Evolutionary conservation across 768 basidiomycete genomes (phyloP).

Genomic region (Boletus rex-veris): DNA sequence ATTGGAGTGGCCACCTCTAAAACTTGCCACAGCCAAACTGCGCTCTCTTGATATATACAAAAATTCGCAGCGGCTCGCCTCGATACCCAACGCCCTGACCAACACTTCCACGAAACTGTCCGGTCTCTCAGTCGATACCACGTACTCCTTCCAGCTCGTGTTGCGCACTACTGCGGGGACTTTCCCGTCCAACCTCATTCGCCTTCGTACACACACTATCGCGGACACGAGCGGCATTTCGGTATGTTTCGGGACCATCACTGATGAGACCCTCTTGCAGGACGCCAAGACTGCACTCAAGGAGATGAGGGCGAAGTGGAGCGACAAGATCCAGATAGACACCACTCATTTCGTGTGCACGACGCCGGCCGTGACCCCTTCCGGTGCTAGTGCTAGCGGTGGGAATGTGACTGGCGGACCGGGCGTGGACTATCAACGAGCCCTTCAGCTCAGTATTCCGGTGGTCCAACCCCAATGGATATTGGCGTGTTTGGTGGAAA

Average conservation of each 20-base stretch:
- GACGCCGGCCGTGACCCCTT: constrained; percentile 69
- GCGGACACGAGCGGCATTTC: constrained; percentile 91
- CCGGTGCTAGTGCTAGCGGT: constrained; percentile 54
- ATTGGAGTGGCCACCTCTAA: constrained; percentile 87
- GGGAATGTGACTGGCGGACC: constrained; percentile 54
- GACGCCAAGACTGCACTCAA: constrained; percentile 76
- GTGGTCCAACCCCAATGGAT: constrained; percentile 96
- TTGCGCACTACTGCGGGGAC: constrained; percentile 91
- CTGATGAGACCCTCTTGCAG: constrained; percentile 71
- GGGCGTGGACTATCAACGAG: constrained; percentile 91
- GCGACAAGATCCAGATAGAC: constrained; percentile 92
- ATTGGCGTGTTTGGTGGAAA: constrained; percentile 80
- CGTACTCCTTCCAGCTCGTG: constrained; percentile 93
- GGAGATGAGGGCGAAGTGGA: constrained; percentile 89
- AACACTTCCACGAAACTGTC: constrained; percentile 90
- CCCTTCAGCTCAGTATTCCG: constrained; percentile 88
- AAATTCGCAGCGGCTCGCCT: constrained; percentile 82
- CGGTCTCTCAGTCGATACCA: constrained; percentile 73
- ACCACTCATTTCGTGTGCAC: constrained; percentile 98
- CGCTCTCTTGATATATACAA: constrained; percentile 91
- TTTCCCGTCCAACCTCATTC: constrained; percentile 78
- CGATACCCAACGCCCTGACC: constrained; percentile 75
- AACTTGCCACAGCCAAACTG: constrained; percentile 82
- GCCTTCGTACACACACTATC: constrained; percentile 90
- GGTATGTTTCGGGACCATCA: constrained; percentile 91